phyloP scores from a whole-genome alignment of 139 green algal genomes.

The Gonium pectorale region DNA sequence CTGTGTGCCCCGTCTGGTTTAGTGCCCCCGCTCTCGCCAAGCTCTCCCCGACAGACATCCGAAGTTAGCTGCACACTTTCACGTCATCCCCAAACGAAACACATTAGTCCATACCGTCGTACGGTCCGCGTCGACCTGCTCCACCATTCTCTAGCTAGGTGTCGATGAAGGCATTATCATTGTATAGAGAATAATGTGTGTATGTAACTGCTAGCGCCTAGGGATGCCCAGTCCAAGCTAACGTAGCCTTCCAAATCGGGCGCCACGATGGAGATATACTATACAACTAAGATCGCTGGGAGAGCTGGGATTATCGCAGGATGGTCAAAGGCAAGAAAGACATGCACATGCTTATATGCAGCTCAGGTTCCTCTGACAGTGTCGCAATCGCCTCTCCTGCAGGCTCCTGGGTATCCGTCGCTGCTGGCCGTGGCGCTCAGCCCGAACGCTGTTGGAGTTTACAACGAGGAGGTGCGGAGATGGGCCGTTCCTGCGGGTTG shows the following conservation, averaged over 20 bases:
- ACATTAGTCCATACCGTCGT: too few relatives aligned
- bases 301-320: slow-evolving; percentile 38
- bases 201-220: not conserved
- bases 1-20: too few relatives aligned
- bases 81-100: too few relatives aligned
- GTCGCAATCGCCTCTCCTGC: not conserved
- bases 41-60: too few relatives aligned
- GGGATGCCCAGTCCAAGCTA: not conserved
- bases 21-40: too few relatives aligned
- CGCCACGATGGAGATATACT: slow-evolving; percentile 61
- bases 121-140: too few relatives aligned
- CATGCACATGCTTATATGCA: not conserved
- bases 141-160: too few relatives aligned
- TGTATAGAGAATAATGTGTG: not conserved
- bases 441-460: slow-evolving; percentile 62
- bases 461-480: slow-evolving; percentile 60
- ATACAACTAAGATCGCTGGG: slow-evolving; percentile 51
- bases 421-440: slow-evolving; percentile 59
- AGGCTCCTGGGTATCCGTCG: slow-evolving; percentile 57
- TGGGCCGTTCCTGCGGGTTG: too few relatives aligned
- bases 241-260: not conserved
- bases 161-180: not conserved
- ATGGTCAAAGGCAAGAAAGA: slow-evolving; percentile 55
- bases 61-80: too few relatives aligned
- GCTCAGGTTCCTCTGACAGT: not conserved